Percentiles rank a stretch among this genome's conserved stretches.
These are phyloP conservation scores for Oleoguttula mirabilis DNA, from an alignment of 495 filamentous ascomycete genomes.

Conservation along the genomic window DNA sequence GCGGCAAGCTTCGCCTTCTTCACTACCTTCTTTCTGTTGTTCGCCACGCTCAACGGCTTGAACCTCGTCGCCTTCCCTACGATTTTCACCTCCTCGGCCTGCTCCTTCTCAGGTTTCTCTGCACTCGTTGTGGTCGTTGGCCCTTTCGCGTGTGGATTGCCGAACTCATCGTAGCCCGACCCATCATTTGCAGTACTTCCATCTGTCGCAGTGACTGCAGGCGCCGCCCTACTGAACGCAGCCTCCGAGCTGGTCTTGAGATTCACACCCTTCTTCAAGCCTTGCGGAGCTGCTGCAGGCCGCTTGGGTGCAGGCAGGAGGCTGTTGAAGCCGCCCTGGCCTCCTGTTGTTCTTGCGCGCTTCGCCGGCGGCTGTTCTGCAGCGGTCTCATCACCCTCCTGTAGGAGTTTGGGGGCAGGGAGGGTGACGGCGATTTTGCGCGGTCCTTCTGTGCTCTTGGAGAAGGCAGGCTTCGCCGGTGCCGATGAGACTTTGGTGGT, in stretches of 20 bases:
- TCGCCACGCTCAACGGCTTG: slow-evolving; percentile 70
- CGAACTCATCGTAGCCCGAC: slow-evolving; percentile 9
- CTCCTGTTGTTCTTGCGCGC: slow-evolving; percentile 46
- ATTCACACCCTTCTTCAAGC: slow-evolving; percentile 43
- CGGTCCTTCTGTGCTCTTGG: slow-evolving; percentile 58
- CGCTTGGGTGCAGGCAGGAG: slow-evolving; percentile 81
- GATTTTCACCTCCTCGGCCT: slow-evolving; percentile 50
- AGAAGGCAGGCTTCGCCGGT: slow-evolving; percentile 33
- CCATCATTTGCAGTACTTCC: slow-evolving; percentile 11
- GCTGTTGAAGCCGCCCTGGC: slow-evolving; percentile 64
- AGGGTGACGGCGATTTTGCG: slow-evolving; percentile 74
- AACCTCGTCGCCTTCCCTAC: slow-evolving; percentile 61
- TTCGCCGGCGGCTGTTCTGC: slow-evolving; percentile 59
- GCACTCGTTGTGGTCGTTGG: neutral
- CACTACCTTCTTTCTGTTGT: slow-evolving; percentile 53
- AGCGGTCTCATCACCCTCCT: slow-evolving; percentile 27
- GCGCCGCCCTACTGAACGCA: slow-evolving; percentile 55
- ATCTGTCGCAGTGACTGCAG: slow-evolving; percentile 23
- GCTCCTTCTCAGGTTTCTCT: slow-evolving; percentile 22
- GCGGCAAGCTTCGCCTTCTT: slow-evolving; percentile 9
- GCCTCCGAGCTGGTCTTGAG: slow-evolving; percentile 70
- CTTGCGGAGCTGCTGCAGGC: slow-evolving; percentile 26
- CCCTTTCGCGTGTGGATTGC: neutral
- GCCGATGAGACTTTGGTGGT: slow-evolving; percentile 35
- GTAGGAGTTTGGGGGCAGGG: slow-evolving; percentile 29